These are phyloP conservation scores for Fonsecaea pedrosoi DNA, from an alignment of 2,329 filamentous ascomycete genomes.

Conservation along the genomic window DNA sequence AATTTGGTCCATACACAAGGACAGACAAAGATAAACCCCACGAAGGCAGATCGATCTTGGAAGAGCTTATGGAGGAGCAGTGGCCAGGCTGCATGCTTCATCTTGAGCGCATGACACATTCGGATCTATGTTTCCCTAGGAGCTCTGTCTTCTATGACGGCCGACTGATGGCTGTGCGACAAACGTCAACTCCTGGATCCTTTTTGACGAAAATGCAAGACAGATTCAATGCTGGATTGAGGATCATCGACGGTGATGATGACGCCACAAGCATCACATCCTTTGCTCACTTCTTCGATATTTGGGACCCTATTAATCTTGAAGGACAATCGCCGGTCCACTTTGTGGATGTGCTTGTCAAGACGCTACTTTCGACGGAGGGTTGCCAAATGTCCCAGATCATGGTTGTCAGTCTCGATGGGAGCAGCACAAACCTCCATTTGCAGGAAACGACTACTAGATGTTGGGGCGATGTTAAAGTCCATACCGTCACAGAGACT, in stretches of 20 bases:
- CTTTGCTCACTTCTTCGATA: conserved; percentile 14
- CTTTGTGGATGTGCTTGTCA: conserved; percentile 12
- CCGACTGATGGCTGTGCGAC: not conserved
- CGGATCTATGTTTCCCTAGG: conserved; percentile 9
- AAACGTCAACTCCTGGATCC: not conserved
- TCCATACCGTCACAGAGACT: not conserved
- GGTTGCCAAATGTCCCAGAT: conserved; percentile 9
- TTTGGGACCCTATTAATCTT: not conserved
- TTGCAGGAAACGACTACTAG: not conserved
- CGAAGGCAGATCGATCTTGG: not conserved
- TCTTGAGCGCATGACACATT: conserved; percentile 3
- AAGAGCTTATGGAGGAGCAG: conserved; percentile 7
- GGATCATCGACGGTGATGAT: not conserved
- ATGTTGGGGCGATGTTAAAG: not conserved
- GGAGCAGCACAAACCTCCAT: not conserved
- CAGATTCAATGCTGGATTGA: not conserved
- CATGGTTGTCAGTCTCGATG: not conserved
- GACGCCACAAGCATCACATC: not conserved
- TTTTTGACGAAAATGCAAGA: not conserved
- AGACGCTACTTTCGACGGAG: not conserved
- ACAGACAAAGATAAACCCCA: not conserved
- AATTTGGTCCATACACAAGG: not conserved
- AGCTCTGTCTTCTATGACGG: conserved; percentile 8
- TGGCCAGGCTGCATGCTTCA: conserved; percentile 12
- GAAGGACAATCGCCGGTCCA: not conserved